Percentiles rank a stretch among this genome's conserved stretches.
phyloP scores from a whole-genome alignment of 2,329 filamentous ascomycete genomes.

The Nothomitra cinnamomea region DNA sequence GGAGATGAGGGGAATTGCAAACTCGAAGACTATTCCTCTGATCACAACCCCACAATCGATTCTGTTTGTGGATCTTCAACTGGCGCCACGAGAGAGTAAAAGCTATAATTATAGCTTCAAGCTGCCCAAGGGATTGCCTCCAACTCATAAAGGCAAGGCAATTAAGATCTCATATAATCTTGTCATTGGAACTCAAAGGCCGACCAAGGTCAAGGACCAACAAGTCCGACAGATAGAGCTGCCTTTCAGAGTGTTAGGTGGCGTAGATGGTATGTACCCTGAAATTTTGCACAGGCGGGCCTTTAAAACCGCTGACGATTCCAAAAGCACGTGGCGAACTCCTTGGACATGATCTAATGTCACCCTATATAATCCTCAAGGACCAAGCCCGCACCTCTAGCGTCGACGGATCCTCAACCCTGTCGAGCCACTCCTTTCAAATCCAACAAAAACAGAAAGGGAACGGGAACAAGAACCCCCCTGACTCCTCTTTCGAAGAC shows the following conservation, averaged over 20 bases:
- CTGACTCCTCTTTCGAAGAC: slow-evolving; percentile 23
- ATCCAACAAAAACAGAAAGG: neutral
- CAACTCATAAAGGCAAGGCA: slow-evolving; percentile 75
- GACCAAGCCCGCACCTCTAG: slow-evolving; percentile 50
- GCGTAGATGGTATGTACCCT: slow-evolving; percentile 51
- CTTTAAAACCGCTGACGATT: neutral
- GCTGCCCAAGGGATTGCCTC: slow-evolving; percentile 76
- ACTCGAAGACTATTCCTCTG: slow-evolving; percentile 72
- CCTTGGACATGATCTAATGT: slow-evolving; percentile 85
- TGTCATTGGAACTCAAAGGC: slow-evolving; percentile 79
- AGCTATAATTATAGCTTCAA: slow-evolving; percentile 77
- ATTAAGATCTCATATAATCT: slow-evolving; percentile 90
- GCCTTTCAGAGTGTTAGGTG: slow-evolving; percentile 82
- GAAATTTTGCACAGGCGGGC: neutral
- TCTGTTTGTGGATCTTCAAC: slow-evolving; percentile 78
- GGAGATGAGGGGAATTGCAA: slow-evolving; percentile 80
- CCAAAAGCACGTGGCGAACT: slow-evolving; percentile 52
- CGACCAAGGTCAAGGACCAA: slow-evolving; percentile 58
- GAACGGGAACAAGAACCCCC: slow-evolving; percentile 22
- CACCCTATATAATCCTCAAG: slow-evolving; percentile 73
- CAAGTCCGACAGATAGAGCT: slow-evolving; percentile 78
- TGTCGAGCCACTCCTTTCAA: neutral
- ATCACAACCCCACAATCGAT: slow-evolving; percentile 93
- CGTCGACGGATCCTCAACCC: slow-evolving; percentile 20
- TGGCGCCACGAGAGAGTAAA: slow-evolving; percentile 76